Percentiles rank a stretch among this genome's conserved stretches.
Evolutionary conservation across 2,329 filamentous ascomycete species (phyloP).

Genomic region (Fusarium sacchari): DNA sequence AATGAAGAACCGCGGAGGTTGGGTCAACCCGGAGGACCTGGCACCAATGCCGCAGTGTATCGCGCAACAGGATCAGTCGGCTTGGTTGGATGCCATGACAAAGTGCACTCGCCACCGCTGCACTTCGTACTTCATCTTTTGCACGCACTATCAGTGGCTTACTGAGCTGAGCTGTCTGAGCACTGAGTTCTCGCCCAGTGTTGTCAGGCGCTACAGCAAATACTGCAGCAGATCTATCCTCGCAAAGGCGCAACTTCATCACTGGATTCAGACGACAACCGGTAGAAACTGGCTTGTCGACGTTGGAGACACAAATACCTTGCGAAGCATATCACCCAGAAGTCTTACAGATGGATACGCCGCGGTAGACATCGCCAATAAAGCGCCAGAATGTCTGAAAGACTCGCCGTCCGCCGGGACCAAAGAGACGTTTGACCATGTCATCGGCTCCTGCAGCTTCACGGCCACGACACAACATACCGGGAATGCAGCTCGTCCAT

Average conservation of each 20-base stretch:
- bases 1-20: background rate
- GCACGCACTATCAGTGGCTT: conserved; percentile 28
- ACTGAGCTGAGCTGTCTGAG: conserved; percentile 27
- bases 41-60: conserved; percentile 30
- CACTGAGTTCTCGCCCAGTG: conserved; percentile 7
- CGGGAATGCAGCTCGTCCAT: conserved; percentile 25
- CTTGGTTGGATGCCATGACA: conserved; percentile 26
- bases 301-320: conserved; percentile 2
- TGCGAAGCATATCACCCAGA: background rate
- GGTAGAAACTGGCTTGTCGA: conserved; percentile 27
- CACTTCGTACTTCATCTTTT: conserved; percentile 23
- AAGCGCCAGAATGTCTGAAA: conserved; percentile 18
- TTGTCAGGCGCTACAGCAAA: background rate
- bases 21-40: conserved; percentile 29
- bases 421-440: conserved; percentile 1
- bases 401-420: background rate
- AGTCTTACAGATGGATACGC: conserved; percentile 5
- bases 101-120: conserved; percentile 21
- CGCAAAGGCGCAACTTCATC: conserved; percentile 18
- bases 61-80: conserved; percentile 13
- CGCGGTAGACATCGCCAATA: background rate
- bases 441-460: conserved; percentile 21
- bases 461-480: background rate
- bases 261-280: conserved; percentile 3
- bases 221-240: conserved; percentile 30